Base-by-base conservation (phyloP, 305 asterid genomes). In the Galium porrigens region DNA sequence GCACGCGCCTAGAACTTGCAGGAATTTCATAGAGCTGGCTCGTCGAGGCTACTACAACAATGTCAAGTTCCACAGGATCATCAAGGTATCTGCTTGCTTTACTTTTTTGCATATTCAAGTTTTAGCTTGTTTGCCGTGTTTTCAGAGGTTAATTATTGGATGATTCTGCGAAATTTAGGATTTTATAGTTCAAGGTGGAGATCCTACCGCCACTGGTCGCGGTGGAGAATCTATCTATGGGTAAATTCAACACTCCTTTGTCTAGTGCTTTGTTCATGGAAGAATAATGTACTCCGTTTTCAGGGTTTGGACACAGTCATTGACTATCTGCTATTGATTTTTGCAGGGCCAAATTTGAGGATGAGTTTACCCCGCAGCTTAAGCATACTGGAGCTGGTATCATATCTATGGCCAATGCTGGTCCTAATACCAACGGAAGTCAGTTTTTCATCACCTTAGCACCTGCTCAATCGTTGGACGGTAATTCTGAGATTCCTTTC, bases 381-480 rank as follows among this genome's bases (percentile, higher is more conserved):
- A 94, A 94, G 84, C 97, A 94, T 75, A 89, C 99, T 1, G 99
- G 99, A 68, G 99, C 94, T 68, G 99, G 99, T 57, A 84, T 94
- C 75, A 51, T 94, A 77, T 94, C 95, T 74, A 89, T 87, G 99
- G 97, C 97, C 32, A 89, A 89, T 86, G 96, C 97, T 66, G 99
- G 99, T 68, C 95, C 99, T 10, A 85, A 94, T 76, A 87, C 99
- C 32, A 94, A 94, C 67, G 96, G 97, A 36, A 89, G 99, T 80
- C 99, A 94, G 80, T 94, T 89, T 80, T 89, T 94, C 69, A 79
- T 94, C 72, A 87, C 99, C 68, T 76, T 94, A 82, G 94, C 97
- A 49, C 97, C 99, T 25, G 88, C 97, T 0, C 97, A 88, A 22
- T 83, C 99, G 57, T 86, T 94, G 25, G 97, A 94, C 70, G 99